Base-by-base conservation (phyloP, 2,329 filamentous ascomycete species). In the Helicocarpus griseus region DNA sequence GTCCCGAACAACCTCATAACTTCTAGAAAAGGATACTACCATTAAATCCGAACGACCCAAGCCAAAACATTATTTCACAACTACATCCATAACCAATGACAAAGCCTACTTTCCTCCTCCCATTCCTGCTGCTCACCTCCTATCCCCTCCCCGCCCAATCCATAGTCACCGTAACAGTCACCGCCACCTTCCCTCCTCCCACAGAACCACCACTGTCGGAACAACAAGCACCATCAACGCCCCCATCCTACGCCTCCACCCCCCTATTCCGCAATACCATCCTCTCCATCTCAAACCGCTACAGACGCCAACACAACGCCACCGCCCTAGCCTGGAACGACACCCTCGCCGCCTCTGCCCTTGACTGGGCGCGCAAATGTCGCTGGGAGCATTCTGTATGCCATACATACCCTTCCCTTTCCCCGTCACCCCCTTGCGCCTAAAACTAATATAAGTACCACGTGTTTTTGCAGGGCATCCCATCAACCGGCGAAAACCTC, bases 401-500 rank as follows among this genome's bases (percentile, higher is more conserved):
- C 52, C 4, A 17, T 6, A 29, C 5, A 33, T 19, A 13, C n/a
- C 17, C 17, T 17, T 21, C 31, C n/a, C 28, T 4, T 7, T 4
- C 6, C 31, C 3, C 9, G 9, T 14, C 3, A 35, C 9, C 3
- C 31, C 31, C 31, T 35, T 35, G n/a, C 31, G n/a, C 1, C 31
- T 35, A 14, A 7, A 9, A 35, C 31, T 9, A 11, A 35, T 14
- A 33, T 4, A 35, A n/a, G n/a, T n/a, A n/a, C n/a, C n/a, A n/a
- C n/a, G n/a, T n/a, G n/a, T n/a, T n/a, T n/a, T n/a, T n/a, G n/a
- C 31, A 35, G 31, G 31, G 31, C 3, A 35, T 11, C 7, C 14
- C 38, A 44, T n/a, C n/a, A n/a, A 11, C 82, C 55, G 86, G 86
- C 60, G 86, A 90, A 69, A 90, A 89, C 66, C 75, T 90, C 3